These are phyloP conservation scores for Musa acuminata DNA, from an alignment of 176 grass and related monocot genomes.

Conservation along the genomic window DNA sequence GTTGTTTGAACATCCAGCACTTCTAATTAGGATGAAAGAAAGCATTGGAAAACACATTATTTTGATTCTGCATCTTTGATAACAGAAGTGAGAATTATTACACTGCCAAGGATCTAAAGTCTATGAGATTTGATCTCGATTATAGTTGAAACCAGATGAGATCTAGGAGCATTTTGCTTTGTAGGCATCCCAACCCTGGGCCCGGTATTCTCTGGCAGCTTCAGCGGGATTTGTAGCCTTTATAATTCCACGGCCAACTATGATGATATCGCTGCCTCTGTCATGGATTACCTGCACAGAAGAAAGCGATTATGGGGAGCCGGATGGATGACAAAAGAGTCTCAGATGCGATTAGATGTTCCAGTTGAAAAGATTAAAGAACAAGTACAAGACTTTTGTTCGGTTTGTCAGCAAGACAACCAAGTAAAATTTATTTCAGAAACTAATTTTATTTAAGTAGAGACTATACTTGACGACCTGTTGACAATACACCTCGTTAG, in stretches of 20 bases:
- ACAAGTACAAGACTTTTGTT: neutral
- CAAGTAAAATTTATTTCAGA: neutral
- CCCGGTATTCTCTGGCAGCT: constrained; percentile 45
- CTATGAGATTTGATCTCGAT: neutral
- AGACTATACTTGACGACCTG: no score
- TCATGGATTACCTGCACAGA: constrained; percentile 55
- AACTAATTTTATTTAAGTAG: no score
- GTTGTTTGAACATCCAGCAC: no score
- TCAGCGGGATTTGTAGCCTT: constrained; percentile 44
- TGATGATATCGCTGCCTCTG: constrained; percentile 77
- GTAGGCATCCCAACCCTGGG: constrained; percentile 74
- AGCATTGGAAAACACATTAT: neutral
- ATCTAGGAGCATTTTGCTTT: constrained; percentile 38
- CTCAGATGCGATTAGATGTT: neutral
- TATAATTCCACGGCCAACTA: constrained; percentile 71
- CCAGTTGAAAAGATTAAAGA: neutral
- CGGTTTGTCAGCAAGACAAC: neutral
- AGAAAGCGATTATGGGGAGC: neutral
- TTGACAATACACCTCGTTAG: no score
- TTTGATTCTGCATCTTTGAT: neutral
- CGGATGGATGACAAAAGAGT: neutral
- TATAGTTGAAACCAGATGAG: constrained; percentile 5
- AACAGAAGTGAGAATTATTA: neutral
- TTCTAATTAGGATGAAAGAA: no score
- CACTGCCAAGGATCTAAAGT: neutral